Percentiles rank a stretch among this genome's conserved stretches.
These are phyloP conservation scores for Entomortierella chlamydospora DNA, from an alignment of 192 early-diverging fungal genomes.

Conservation along the genomic window DNA sequence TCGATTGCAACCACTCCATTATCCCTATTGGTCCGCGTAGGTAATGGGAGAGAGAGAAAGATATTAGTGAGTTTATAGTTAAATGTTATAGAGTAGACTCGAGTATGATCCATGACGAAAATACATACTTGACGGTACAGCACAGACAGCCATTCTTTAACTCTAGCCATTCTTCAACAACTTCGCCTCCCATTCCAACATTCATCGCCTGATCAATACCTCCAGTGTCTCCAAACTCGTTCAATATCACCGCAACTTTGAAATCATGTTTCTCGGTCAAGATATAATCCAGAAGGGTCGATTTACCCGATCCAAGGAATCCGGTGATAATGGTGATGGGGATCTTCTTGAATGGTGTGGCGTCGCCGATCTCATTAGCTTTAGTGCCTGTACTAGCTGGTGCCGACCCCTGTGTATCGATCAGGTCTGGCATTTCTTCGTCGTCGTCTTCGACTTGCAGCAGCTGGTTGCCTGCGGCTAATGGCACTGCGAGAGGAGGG, in stretches of 20 bases:
- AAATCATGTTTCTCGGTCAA: slow-evolving; percentile 88
- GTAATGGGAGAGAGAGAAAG: neutral
- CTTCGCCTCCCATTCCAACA: slow-evolving; percentile 81
- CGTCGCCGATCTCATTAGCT: neutral
- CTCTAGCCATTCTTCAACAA: slow-evolving; percentile 98
- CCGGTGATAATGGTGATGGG: slow-evolving; percentile 64
- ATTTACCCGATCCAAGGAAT: slow-evolving; percentile 90
- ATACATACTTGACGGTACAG: slow-evolving; percentile 92
- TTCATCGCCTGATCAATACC: slow-evolving; percentile 95
- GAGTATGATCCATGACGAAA: no score
- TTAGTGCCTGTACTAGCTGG: neutral
- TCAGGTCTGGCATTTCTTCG: slow-evolving; percentile 49
- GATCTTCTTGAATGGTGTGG: slow-evolving; percentile 41
- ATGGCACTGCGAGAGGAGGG: slow-evolving; percentile 31
- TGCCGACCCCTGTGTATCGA: slow-evolving; percentile 4
- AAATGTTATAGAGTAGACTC: no score
- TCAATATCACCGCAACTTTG: slow-evolving; percentile 97
- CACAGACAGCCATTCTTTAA: slow-evolving; percentile 97
- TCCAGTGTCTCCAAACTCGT: slow-evolving; percentile 96
- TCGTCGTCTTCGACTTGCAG: slow-evolving; percentile 13
- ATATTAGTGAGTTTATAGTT: no score
- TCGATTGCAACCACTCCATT: slow-evolving; percentile 96
- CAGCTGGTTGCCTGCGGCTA: neutral
- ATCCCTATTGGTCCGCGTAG: slow-evolving; percentile 66
- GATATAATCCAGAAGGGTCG: slow-evolving; percentile 91